A percentile compares a stretch with the other conserved stretches of the same genome.
Evolutionary conservation across 2,329 filamentous ascomycete genomes (phyloP).

Genomic region (Aspergillus udagawae): DNA sequence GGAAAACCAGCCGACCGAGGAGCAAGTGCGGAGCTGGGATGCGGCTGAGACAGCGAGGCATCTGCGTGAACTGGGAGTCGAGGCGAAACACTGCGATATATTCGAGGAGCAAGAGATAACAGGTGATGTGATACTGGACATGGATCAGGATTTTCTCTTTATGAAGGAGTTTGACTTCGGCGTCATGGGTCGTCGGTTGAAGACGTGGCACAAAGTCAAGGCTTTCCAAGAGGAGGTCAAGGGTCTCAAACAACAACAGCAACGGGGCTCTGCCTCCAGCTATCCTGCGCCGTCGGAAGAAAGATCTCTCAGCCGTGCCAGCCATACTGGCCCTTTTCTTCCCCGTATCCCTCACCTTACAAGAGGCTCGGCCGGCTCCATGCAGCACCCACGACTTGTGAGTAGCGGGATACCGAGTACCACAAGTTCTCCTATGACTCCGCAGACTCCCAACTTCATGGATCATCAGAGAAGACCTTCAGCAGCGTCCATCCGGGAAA

Average conservation of each 20-base stretch:
- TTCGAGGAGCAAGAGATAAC: conserved; percentile 95
- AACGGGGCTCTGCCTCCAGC: conserved; percentile 33
- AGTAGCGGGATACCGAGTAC: conserved; percentile 25
- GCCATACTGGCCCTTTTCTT: conserved; percentile 37
- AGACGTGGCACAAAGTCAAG: conserved; percentile 97
- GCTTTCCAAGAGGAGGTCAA: conserved; percentile 82
- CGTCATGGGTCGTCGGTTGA: conserved; percentile 80
- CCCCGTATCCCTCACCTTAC: conserved; percentile 39
- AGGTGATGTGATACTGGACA: conserved; percentile 85
- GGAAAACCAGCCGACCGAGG: conserved; percentile 61
- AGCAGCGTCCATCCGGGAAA: conserved; percentile 73
- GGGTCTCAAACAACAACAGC: conserved; percentile 47
- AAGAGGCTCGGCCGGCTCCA: conserved; percentile 22
- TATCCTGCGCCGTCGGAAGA: conserved; percentile 45
- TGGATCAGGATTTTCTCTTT: conserved; percentile 93
- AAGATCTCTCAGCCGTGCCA: conserved; percentile 40
- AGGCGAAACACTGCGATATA: conserved; percentile 85
- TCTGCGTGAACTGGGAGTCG: conserved; percentile 77
- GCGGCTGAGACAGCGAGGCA: conserved; percentile 83
- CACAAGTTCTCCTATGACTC: conserved; percentile 42
- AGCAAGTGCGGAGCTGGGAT: conserved; percentile 76
- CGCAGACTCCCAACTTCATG: conserved; percentile 41
- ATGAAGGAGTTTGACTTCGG: conserved; percentile 94
- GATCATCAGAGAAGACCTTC: conserved; percentile 58
- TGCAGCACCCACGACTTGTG: conserved; percentile 28